These are phyloP conservation scores for Suillus cothurnatus DNA, from an alignment of 768 basidiomycete species.

Conservation along the genomic window DNA sequence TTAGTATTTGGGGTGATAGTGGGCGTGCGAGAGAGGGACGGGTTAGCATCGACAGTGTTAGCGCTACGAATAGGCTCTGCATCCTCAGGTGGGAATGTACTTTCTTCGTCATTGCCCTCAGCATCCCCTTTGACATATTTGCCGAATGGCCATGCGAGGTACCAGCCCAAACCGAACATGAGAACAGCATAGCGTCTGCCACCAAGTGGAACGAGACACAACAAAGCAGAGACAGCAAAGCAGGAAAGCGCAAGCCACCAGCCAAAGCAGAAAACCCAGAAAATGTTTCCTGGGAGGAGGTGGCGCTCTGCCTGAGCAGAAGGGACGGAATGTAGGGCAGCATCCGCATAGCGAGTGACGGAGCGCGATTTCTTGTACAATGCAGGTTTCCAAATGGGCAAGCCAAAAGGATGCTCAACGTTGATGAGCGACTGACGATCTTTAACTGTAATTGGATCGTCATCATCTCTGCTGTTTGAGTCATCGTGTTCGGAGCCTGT, in stretches of 20 bases:
- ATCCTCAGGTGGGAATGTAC: slow-evolving; percentile 36
- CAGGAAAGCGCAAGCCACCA: slow-evolving; percentile 88
- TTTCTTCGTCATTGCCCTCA: slow-evolving; percentile 46
- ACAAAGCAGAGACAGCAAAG: slow-evolving; percentile 62
- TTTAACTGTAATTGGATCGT: slow-evolving; percentile 89
- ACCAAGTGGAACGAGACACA: slow-evolving; percentile 78
- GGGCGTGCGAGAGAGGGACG: slow-evolving; percentile 44
- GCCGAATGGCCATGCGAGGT: slow-evolving; percentile 97
- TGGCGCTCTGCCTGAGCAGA: slow-evolving; percentile 94
- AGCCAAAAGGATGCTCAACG: slow-evolving; percentile 97
- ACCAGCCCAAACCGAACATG: slow-evolving; percentile 93
- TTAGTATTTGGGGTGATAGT: slow-evolving; percentile 51
- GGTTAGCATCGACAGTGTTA: slow-evolving; percentile 28
- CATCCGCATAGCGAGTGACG: slow-evolving; percentile 94
- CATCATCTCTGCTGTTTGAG: slow-evolving; percentile 42
- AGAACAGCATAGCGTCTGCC: slow-evolving; percentile 84
- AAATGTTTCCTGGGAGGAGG: slow-evolving; percentile 89
- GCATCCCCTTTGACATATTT: slow-evolving; percentile 93
- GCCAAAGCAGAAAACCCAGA: slow-evolving; percentile 89
- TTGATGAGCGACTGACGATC: slow-evolving; percentile 98
- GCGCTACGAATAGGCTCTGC: slow-evolving; percentile 21
- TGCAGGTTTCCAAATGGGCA: slow-evolving; percentile 99
- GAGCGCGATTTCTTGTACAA: slow-evolving; percentile 97
- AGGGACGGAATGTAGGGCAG: slow-evolving; percentile 89
- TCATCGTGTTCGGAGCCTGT: slow-evolving; percentile 13